Evolutionary conservation across 345 rosid genomes (phyloP).

Genomic region (Hirschfeldia incana): DNA sequence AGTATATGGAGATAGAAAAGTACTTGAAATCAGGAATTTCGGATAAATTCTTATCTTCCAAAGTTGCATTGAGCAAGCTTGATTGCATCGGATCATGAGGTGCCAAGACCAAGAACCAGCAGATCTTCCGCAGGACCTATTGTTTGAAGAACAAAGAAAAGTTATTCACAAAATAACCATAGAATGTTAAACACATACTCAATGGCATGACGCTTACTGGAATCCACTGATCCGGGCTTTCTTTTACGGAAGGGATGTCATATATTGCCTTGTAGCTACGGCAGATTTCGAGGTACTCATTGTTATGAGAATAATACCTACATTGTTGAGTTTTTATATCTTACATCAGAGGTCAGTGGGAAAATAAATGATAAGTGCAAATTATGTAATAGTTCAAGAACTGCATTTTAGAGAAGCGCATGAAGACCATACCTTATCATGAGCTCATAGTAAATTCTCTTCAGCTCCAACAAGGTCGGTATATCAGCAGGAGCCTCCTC

Average conservation of each 20-base stretch:
- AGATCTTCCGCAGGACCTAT: constrained; percentile 81
- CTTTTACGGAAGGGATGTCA: constrained; percentile 85
- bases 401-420: background rate
- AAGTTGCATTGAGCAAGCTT: constrained; percentile 80
- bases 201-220: constrained; percentile 52
- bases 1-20: constrained; percentile 1
- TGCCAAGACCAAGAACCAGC: constrained; percentile 82
- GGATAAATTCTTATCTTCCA: constrained; percentile 77
- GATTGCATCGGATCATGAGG: constrained; percentile 95
- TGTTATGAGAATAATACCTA: constrained; percentile 84
- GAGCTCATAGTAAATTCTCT: constrained; percentile 78
- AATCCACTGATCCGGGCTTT: constrained; percentile 69
- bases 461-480: constrained; percentile 83
- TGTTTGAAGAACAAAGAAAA: background rate
- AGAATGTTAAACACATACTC: background rate
- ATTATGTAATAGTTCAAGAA: background rate
- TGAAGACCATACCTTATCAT: constrained; percentile 68
- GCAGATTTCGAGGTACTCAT: constrained; percentile 90
- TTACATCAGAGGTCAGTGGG: background rate
- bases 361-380: background rate
- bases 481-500: constrained; percentile 98
- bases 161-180: background rate
- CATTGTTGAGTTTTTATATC: background rate
- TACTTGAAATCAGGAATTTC: constrained; percentile 86
- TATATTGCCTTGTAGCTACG: constrained; percentile 96